Conservation (phyloP, 164 flowering plant genomes). For the Annona squamosa region DNA sequence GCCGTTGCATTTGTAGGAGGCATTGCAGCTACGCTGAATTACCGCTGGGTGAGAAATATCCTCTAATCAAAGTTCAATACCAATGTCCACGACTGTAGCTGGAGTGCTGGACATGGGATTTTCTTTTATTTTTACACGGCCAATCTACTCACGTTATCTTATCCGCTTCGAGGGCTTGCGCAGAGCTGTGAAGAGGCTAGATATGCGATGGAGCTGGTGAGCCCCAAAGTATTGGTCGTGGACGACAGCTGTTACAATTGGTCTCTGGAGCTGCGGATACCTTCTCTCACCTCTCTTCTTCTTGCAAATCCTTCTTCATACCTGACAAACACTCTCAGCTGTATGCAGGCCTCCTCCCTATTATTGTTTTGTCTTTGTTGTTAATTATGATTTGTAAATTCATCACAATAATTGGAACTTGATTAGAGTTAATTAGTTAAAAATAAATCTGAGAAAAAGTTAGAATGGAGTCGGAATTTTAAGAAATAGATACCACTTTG, state of each 20-base stretch:
- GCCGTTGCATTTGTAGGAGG: slow-evolving; percentile 72
- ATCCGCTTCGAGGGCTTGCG: not conserved
- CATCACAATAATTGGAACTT: not conserved
- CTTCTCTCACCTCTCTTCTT: slow-evolving; percentile 12
- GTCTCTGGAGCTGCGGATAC: slow-evolving; percentile 29
- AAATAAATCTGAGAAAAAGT: no score
- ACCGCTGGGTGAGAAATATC: slow-evolving; percentile 57
- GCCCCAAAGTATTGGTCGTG: slow-evolving; percentile 58
- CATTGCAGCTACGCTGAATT: slow-evolving; percentile 67
- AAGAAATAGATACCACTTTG: no score
- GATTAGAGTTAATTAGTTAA: no score
- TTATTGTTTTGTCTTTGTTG: not conserved
- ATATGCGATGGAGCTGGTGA: slow-evolving; percentile 45
- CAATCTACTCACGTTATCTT: not conserved
- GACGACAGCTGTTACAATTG: slow-evolving; percentile 48
- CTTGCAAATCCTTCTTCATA: slow-evolving; percentile 28
- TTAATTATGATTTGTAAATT: not conserved
- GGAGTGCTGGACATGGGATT: not conserved
- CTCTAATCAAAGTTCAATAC: no score
- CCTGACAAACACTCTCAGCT: slow-evolving; percentile 8
- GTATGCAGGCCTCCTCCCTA: slow-evolving; percentile 17
- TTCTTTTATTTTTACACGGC: not conserved
- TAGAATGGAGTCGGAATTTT: no score
- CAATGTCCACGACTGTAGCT: no score
- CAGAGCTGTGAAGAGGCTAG: slow-evolving; percentile 71